A percentile compares a stretch with the other conserved stretches of the same genome.
Conservation (phyloP, 495 filamentous ascomycete species). For the Penicillium alfredii region DNA sequence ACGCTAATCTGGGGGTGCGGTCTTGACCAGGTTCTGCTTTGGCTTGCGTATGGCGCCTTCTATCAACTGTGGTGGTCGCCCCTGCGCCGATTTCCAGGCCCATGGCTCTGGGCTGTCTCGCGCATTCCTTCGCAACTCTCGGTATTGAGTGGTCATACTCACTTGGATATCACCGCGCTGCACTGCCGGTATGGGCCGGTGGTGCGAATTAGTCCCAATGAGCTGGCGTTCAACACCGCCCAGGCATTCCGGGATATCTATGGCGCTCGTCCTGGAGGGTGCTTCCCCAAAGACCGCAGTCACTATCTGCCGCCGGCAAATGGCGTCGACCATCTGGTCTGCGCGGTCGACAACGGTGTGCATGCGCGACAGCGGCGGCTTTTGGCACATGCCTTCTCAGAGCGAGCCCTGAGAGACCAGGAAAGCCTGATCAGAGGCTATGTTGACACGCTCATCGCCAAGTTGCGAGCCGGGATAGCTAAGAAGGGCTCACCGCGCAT, state of each 20-base stretch:
- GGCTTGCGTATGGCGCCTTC: constrained; percentile 12
- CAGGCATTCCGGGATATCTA: constrained; percentile 57
- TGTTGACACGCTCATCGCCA: constrained; percentile 35
- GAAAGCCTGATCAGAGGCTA: constrained; percentile 32
- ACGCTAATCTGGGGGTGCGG: too few relatives aligned
- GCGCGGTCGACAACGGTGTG: constrained; percentile 12
- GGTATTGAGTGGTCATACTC: constrained; percentile 16
- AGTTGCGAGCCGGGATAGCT: constrained; percentile 9
- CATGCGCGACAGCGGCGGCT: constrained; percentile 37
- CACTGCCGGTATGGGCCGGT: constrained; percentile 41
- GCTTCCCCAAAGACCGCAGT: constrained; percentile 18
- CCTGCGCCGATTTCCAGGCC: constrained; percentile 46
- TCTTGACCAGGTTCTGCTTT: constrained; percentile 14
- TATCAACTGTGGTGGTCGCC: constrained; percentile 50
- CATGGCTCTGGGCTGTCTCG: constrained; percentile 37
- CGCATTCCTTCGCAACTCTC: constrained; percentile 29
- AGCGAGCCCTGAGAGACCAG: constrained; percentile 37
- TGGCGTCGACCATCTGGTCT: constrained; percentile 18
- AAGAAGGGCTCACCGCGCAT: constrained; percentile 2
- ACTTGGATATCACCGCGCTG: constrained; percentile 18
- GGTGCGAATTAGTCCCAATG: constrained; percentile 51
- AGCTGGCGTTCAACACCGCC: constrained; percentile 49
- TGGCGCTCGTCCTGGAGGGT: constrained; percentile 34
- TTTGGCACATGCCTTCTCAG: constrained; percentile 43
- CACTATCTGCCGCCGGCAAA: constrained; percentile 20